Conservation (phyloP, 2,329 filamentous ascomycete species). For the Alternaria arborescens region DNA sequence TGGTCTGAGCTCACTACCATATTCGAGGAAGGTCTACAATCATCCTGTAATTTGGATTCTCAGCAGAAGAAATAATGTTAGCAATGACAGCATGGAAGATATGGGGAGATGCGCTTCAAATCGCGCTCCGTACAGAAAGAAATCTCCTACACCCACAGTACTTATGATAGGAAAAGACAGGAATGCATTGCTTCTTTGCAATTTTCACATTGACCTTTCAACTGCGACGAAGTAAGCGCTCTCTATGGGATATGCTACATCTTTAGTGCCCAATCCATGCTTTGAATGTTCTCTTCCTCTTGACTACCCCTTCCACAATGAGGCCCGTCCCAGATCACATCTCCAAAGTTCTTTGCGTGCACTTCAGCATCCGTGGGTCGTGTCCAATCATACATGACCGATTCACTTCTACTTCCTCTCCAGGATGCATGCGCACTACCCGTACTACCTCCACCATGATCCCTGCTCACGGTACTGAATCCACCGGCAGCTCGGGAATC, state of each 20-base stretch:
- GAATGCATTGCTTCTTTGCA: slow-evolving; percentile 23
- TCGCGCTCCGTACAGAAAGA: slow-evolving; percentile 12
- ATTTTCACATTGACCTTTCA: background rate
- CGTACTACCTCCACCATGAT: background rate
- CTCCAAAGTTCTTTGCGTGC: background rate
- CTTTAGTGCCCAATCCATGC: slow-evolving; percentile 5
- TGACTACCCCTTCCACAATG: background rate
- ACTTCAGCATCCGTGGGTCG: background rate
- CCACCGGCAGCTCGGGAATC: background rate
- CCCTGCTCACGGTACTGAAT: background rate
- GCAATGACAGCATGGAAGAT: slow-evolving; percentile 10
- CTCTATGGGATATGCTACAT: background rate
- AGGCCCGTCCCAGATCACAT: background rate
- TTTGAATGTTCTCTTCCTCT: background rate
- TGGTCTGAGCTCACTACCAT: slow-evolving; percentile 35
- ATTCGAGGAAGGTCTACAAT: slow-evolving; percentile 19
- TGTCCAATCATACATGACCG: slow-evolving; percentile 15
- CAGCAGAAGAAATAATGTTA: slow-evolving; percentile 14
- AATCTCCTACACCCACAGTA: slow-evolving; percentile 18
- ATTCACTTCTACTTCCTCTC: slow-evolving; percentile 6
- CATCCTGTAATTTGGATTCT: slow-evolving; percentile 24
- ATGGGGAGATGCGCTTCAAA: slow-evolving; percentile 11
- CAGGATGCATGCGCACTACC: slow-evolving; percentile 2
- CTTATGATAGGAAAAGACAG: slow-evolving; percentile 17
- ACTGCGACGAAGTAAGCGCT: background rate